Evolutionary conservation across 2,329 filamentous ascomycete species (phyloP).

Genomic region (Pleoardoris graminearum): DNA sequence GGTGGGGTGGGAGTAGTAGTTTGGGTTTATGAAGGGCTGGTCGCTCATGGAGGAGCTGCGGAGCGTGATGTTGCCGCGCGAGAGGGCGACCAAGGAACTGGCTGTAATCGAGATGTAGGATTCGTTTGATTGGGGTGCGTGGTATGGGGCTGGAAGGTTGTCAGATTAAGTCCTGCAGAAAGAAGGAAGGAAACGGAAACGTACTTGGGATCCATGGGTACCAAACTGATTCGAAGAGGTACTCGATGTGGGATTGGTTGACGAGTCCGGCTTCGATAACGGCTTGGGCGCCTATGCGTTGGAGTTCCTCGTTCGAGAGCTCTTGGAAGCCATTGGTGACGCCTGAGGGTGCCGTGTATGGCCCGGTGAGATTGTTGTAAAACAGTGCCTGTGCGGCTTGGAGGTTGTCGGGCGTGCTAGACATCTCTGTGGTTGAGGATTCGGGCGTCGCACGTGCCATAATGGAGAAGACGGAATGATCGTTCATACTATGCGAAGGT

Average conservation of each 20-base stretch:
- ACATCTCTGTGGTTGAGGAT: slow-evolving; percentile 30
- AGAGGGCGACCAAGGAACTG: slow-evolving; percentile 30
- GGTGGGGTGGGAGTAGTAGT: slow-evolving; percentile 57
- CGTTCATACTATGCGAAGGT: too few relatives aligned
- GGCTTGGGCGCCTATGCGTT: slow-evolving; percentile 21
- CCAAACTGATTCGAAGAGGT: slow-evolving; percentile 25
- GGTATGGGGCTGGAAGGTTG: too few relatives aligned
- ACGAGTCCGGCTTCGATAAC: slow-evolving; percentile 21
- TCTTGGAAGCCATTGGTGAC: slow-evolving; percentile 41
- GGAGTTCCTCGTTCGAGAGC: slow-evolving; percentile 19
- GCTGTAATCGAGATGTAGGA: slow-evolving; percentile 42
- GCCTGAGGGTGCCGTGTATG: slow-evolving; percentile 36
- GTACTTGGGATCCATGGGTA: slow-evolving; percentile 27
- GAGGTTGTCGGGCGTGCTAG: slow-evolving; percentile 23
- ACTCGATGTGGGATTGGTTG: slow-evolving; percentile 32
- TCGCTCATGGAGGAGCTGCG: slow-evolving; percentile 55
- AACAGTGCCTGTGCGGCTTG: slow-evolving; percentile 31
- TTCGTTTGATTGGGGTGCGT: slow-evolving; percentile 24
- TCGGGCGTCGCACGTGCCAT: slow-evolving; percentile 29
- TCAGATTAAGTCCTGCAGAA: too few relatives aligned
- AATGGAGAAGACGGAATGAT: slow-evolving; percentile 31
- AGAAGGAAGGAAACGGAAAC: too few relatives aligned
- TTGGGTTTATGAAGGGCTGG: slow-evolving; percentile 56
- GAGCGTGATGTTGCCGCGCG: slow-evolving; percentile 54
- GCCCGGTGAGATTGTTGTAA: slow-evolving; percentile 33